phyloP scores from a whole-genome alignment of 441 rosid species.

The Corymbia citriodora region DNA sequence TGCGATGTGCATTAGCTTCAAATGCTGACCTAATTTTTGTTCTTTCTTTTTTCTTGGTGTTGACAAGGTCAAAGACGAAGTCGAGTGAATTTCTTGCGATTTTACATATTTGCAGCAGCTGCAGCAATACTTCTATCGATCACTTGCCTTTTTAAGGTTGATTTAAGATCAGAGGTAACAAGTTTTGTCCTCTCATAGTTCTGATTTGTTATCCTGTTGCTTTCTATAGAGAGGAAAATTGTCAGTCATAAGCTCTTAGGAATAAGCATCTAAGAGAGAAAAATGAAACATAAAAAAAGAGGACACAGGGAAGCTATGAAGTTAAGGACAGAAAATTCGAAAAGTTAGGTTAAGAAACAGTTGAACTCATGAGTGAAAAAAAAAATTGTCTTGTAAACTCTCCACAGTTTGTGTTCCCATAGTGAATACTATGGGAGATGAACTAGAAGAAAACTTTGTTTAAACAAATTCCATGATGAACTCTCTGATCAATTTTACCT shows the following conservation, averaged over 20 bases:
- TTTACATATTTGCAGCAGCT: constrained; percentile 41
- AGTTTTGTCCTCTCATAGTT: neutral
- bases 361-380: neutral
- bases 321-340: neutral
- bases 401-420: neutral
- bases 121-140: constrained; percentile 28
- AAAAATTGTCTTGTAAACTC: neutral
- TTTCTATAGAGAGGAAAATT: neutral
- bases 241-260: neutral
- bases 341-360: neutral
- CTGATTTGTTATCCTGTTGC: neutral
- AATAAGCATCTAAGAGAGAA: neutral
- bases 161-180: constrained; percentile 41
- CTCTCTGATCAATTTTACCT: neutral
- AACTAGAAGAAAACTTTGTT: neutral
- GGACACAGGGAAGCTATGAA: neutral
- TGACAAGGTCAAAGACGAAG: constrained; percentile 57
- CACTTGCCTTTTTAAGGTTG: constrained; percentile 25
- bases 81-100: constrained; percentile 41
- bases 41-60: neutral
- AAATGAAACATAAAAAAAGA: neutral
- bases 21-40: neutral
- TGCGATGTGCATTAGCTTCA: neutral
- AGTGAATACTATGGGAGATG: neutral
- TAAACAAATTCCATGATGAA: neutral